Evolutionary conservation across 2,329 filamentous ascomycete species (phyloP), one percentile per base, ranked within the genome.

Genomic region (Neonectria punicea): DNA sequence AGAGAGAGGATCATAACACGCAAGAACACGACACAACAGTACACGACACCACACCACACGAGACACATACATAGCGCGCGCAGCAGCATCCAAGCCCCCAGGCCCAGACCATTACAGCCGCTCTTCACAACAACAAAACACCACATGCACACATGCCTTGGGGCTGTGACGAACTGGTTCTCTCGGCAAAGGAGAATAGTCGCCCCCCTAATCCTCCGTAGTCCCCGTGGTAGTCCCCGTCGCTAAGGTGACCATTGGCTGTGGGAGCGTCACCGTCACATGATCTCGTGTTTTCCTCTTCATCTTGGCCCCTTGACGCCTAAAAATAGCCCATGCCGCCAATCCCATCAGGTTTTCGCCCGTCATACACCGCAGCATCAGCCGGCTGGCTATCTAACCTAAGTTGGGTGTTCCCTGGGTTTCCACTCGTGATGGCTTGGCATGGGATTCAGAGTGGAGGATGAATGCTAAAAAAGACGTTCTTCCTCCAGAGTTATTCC

Each of bases 221-320:
- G 39, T 41, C 39, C 39, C 39, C 39, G 39, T 18, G n/a, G 28
- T 34, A 34, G 49, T 51, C 28, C 32, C 49, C 34, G 61, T 64
- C 61, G 61, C 61, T 53, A 56, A 64, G 57, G 61, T 61, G 47
- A 58, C 51, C 39, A 43, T 59, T 51, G 25, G 54, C 47, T 46
- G 61, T 49, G 61, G 59, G 54, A 56, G 44, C n/a, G 25, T 14
- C 14, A 22, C 10, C 47, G 18, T 70, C 74, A 76, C 74, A 66
- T 76, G 74, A 75, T 70, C 74, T 76, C 74, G 74, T 76, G 74
- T 76, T 72, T 65, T 49, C n/a, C 5, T 47, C 25, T 16, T 59
- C 10, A n/a, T 39, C 22, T 20, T 54, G 47, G 11, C 34, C 34
- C 34, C 5, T 36, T 8, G 36, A 25, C 9, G 14, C 14, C 72